Base-by-base conservation (phyloP, 768 basidiomycete genomes). In the Gymnopilus dilepis region DNA sequence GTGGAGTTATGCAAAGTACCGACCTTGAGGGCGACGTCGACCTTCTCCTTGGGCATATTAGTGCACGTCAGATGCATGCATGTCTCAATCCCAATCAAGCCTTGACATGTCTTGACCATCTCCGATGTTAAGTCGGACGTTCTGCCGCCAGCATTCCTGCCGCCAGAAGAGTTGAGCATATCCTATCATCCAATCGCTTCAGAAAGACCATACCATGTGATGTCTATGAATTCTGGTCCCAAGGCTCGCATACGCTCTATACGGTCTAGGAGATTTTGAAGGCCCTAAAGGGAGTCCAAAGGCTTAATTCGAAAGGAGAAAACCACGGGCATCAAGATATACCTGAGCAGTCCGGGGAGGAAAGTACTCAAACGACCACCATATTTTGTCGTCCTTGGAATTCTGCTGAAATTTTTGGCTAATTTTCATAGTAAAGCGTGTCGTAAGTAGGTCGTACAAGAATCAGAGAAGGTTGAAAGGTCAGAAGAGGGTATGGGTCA, bases 351-450 rank as follows among this genome's bases (percentile, higher is more conserved):
- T 97, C 65, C 95, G 82, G 21, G 94, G 96, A 59, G 97, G 97
- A 71, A 99, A 99, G 78, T 95, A 99, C 73, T 99, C 97, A 74
- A 99, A 99, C 37, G 94, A 95, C 96, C 96, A 99, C 91, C 95
- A 97, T 61, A 93, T 79, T 70, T 94, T 88, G 65, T 90, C 89
- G 68, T 97, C 91, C 73, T 90, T 89, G 62, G 86, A 79, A 50
- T 92, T 92, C 74, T 93, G 87, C 65, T 89, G 83, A 45, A 98
- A 93, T 81, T 97, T 98, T 77, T 95, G 87, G 68, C 89, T 94
- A 75, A 99, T 94, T 86, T 91, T 97, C 94, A 97, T 97, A 76
- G 59, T 61, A 68, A 68, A 69, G 65, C 59, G 7, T 47, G 72
- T 66, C 47, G 53, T 53, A 43, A 53, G 33, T 42, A 37, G 31